Percentiles rank a stretch among this genome's conserved stretches.
Evolutionary conservation across 257 asterid species (phyloP).

Genomic region (Coffea eugenioides): DNA sequence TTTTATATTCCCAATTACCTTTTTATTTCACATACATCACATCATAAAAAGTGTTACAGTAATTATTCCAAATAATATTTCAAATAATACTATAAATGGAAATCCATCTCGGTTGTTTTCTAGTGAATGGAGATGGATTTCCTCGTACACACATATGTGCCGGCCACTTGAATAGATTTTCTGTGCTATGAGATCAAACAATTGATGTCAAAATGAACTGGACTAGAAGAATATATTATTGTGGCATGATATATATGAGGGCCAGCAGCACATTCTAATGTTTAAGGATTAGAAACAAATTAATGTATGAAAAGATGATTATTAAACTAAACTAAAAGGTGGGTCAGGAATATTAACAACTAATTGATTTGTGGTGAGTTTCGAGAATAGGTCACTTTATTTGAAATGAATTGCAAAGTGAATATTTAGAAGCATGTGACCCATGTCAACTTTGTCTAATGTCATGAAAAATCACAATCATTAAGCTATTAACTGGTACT

Average conservation of each 20-base stretch:
- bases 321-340: neutral
- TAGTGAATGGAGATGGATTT: too few species aligned
- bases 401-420: constrained; percentile 5
- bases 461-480: neutral
- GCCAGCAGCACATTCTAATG: neutral
- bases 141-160: too few species aligned
- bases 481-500: neutral
- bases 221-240: neutral
- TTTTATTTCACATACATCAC: too few species aligned
- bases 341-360: neutral
- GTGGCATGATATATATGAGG: constrained; percentile 16
- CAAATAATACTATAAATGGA: too few species aligned
- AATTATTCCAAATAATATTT: too few species aligned
- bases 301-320: neutral
- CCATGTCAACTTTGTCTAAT: neutral
- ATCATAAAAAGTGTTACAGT: too few species aligned
- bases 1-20: too few species aligned
- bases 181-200: neutral
- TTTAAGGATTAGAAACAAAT: neutral
- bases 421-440: constrained; percentile 18
- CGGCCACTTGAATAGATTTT: neutral
- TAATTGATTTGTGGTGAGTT: constrained; percentile 1
- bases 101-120: too few species aligned
- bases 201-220: neutral
- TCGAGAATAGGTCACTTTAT: constrained; percentile 5